phyloP scores from a whole-genome alignment of 106 monocot genomes.

The Dendrobium officinale region DNA sequence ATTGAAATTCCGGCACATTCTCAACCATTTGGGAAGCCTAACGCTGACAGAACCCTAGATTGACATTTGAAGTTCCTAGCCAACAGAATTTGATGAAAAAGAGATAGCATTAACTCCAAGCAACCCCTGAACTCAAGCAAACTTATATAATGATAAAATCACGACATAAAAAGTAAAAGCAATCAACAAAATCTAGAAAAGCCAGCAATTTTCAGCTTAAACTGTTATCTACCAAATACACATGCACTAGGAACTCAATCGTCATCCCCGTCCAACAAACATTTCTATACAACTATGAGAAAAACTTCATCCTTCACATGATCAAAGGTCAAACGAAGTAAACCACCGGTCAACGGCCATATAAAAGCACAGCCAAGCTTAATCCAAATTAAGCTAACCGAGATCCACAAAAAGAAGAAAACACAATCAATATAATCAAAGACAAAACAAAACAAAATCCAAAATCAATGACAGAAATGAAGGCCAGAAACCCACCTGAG shows the following conservation, averaged over 20 bases:
- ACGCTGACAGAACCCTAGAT: not conserved
- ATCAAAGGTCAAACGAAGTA: not conserved
- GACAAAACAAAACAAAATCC: not conserved
- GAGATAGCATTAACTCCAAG: not conserved
- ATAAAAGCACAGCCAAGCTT: not conserved
- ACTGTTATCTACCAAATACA: not conserved
- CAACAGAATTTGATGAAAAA: not conserved
- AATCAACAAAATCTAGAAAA: not conserved
- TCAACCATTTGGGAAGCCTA: not conserved
- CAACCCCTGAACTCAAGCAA: not conserved
- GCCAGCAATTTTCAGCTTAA: not conserved
- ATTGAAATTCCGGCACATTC: not conserved
- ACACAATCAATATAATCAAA: not conserved
- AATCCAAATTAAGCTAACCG: not conserved
- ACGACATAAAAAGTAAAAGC: not conserved
- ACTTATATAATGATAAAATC: not conserved
- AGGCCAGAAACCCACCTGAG: slow-evolving; percentile 23
- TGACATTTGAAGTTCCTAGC: not conserved
- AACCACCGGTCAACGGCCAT: too few relatives aligned
- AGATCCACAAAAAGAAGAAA: slow-evolving; percentile 5
- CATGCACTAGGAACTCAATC: not conserved
- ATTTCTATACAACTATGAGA: not conserved
- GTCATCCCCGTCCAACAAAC: not conserved
- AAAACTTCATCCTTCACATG: not conserved
- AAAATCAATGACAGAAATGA: not conserved